Evolutionary conservation across 371 early-diverging fungal species (phyloP).

Genomic region (Synchytrium microbalum): DNA sequence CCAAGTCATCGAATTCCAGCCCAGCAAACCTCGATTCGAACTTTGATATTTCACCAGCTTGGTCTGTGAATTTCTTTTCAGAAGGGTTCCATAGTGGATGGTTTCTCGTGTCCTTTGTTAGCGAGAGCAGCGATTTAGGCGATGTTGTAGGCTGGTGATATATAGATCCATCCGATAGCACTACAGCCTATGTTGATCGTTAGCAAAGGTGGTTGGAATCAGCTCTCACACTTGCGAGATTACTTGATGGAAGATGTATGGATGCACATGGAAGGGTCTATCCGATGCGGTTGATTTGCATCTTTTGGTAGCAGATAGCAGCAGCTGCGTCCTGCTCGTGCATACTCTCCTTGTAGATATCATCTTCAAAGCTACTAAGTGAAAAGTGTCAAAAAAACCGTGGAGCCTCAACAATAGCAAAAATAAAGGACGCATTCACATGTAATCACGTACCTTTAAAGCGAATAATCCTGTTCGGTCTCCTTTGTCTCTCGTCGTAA

Average conservation of each 20-base stretch:
- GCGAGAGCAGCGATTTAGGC: slow-evolving; percentile 63
- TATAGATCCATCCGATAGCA: slow-evolving; percentile 83
- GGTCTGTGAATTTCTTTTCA: slow-evolving; percentile 49
- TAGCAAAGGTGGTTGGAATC: background rate
- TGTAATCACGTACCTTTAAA: no score
- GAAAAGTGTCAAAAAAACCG: no score
- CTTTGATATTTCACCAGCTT: slow-evolving; percentile 64
- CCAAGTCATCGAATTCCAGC: slow-evolving; percentile 16
- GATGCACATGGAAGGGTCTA: background rate
- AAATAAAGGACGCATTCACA: no score
- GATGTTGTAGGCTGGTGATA: slow-evolving; percentile 78
- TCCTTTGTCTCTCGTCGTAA: no score
- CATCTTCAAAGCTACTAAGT: no score
- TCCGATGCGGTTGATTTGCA: background rate
- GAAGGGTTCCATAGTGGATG: slow-evolving; percentile 90
- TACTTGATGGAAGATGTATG: background rate
- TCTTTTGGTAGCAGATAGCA: no score
- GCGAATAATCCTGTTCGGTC: no score
- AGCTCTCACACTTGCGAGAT: no score
- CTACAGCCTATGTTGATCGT: slow-evolving; percentile 54
- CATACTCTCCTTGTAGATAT: no score
- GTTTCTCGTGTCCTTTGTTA: slow-evolving; percentile 86
- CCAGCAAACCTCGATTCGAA: slow-evolving; percentile 70
- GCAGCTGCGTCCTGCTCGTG: no score
- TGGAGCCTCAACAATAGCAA: no score